Evolutionary conservation across 305 asterid species (phyloP).

Genomic region (Salvia sclarea): DNA sequence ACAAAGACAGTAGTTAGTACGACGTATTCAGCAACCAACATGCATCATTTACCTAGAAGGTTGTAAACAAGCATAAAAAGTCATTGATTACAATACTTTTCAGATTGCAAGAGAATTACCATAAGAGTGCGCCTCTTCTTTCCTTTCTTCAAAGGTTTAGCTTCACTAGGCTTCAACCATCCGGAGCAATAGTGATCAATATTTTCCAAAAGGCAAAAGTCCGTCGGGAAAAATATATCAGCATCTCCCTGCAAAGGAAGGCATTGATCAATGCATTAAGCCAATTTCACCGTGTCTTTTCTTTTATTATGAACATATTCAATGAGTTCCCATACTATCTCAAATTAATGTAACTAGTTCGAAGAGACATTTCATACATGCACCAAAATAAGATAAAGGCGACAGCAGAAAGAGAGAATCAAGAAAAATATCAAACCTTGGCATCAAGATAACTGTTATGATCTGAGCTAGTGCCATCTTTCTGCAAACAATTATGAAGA

Average conservation of each 20-base stretch:
- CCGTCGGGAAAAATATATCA: slow-evolving; percentile 95
- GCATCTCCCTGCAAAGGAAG: slow-evolving; percentile 80
- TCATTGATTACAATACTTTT: not conserved
- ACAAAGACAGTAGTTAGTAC: slow-evolving; percentile 12
- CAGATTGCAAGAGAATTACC: slow-evolving; percentile 49
- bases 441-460: slow-evolving; percentile 78
- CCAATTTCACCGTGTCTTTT: not conserved
- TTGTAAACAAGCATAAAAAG: not conserved
- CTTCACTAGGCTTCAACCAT: slow-evolving; percentile 53
- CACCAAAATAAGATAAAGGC: slow-evolving; percentile 18
- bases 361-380: slow-evolving; percentile 2
- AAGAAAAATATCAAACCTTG: slow-evolving; percentile 51
- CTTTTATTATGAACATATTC: not conserved
- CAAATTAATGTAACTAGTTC: slow-evolving; percentile 4
- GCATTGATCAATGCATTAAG: slow-evolving; percentile 12
- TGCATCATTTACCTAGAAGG: not conserved
- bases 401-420: slow-evolving; percentile 13
- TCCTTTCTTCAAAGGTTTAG: slow-evolving; percentile 59
- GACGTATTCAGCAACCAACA: slow-evolving; percentile 1
- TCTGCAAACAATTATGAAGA: slow-evolving; percentile 52
- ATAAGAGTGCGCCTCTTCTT: slow-evolving; percentile 83
- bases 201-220: slow-evolving; percentile 83
- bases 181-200: slow-evolving; percentile 94
- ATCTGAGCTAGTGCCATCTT: slow-evolving; percentile 84
- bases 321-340: not conserved